These are phyloP conservation scores for Gossypium davidsonii DNA, from an alignment of 441 rosid genomes.

Conservation along the genomic window DNA sequence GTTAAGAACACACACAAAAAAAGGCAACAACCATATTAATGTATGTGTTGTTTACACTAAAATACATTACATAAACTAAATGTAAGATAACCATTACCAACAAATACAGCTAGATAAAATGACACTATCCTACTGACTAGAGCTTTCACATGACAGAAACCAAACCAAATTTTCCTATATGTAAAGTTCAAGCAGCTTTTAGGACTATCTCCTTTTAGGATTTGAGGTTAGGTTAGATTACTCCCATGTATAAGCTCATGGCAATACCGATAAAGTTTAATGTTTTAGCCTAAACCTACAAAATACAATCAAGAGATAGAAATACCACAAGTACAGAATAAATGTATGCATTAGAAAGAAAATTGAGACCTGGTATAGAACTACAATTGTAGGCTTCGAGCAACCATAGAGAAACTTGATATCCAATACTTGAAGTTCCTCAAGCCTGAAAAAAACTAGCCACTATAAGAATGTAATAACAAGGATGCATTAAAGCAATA, in stretches of 20 bases:
- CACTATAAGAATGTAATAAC: constrained; percentile 4
- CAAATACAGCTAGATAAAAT: not conserved
- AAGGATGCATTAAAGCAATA: not conserved
- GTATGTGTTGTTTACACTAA: not conserved
- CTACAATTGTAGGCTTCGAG: constrained; percentile 83
- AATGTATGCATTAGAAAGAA: constrained; percentile 10
- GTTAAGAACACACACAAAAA: not conserved
- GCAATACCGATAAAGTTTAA: not conserved
- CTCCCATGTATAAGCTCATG: not conserved
- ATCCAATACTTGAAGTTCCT: constrained; percentile 93
- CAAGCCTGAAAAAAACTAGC: constrained; percentile 57
- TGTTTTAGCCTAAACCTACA: not conserved
- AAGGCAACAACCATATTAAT: not conserved
- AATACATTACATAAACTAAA: not conserved
- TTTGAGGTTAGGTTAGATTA: not conserved
- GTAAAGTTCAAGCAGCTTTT: not conserved
- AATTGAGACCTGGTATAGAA: constrained; percentile 59
- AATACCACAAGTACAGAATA: not conserved
- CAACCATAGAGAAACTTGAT: constrained; percentile 92
- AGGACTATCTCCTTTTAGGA: not conserved
- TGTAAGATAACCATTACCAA: not conserved
- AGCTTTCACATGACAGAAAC: not conserved
- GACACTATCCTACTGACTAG: not conserved
- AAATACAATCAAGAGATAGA: not conserved
- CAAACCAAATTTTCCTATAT: not conserved